Conservation (phyloP, 768 basidiomycete species). For the Suillus bovinus region DNA sequence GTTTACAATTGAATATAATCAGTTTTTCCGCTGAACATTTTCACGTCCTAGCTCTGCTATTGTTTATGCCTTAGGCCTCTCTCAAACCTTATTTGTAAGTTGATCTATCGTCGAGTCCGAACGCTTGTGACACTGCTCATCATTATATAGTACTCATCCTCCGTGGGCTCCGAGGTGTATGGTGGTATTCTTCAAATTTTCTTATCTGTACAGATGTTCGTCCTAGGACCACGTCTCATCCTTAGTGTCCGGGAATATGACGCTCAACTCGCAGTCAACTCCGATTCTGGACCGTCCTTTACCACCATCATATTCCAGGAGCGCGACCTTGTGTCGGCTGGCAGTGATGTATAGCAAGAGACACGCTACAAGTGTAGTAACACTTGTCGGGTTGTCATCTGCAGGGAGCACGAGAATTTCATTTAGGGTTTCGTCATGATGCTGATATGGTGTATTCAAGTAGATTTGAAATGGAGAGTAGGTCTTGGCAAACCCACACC, state of each 20-base stretch:
- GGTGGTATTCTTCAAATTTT: not conserved
- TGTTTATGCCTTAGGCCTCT: not conserved
- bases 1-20: not conserved
- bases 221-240: not conserved
- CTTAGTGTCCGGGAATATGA: not conserved
- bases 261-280: not conserved
- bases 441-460: not conserved
- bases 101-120: not conserved
- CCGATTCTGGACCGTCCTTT: not conserved
- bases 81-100: not conserved
- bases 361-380: not conserved
- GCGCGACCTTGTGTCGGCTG: not conserved
- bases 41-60: not conserved
- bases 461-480: no score
- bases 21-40: not conserved
- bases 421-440: not conserved
- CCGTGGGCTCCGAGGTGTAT: not conserved
- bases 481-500: not conserved
- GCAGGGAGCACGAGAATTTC: not conserved
- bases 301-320: slow-evolving; percentile 4
- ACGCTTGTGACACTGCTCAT: not conserved
- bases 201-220: not conserved
- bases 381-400: slow-evolving; percentile 1
- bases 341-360: not conserved
- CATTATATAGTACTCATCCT: not conserved